Conservation (phyloP, 345 rosid species). For the Sisymbrium irio region DNA sequence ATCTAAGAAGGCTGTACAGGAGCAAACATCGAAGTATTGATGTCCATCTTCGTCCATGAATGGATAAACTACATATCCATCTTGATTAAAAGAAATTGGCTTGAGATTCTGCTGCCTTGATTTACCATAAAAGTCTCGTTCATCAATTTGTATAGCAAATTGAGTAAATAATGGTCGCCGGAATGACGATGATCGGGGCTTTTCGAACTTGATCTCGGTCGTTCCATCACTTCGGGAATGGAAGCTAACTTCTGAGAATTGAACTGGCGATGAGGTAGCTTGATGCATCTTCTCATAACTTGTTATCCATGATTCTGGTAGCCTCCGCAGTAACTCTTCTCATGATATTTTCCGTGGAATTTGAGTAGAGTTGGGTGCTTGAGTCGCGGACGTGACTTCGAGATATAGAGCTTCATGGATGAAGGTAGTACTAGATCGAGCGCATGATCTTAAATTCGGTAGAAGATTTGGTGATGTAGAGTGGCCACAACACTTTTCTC, state of each 20-base stretch:
- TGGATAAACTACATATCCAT: neutral
- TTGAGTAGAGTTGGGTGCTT: neutral
- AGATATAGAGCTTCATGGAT: neutral
- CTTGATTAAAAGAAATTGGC: neutral
- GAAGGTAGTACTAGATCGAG: neutral
- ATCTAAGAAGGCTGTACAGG: neutral
- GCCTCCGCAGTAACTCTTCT: neutral
- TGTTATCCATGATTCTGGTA: neutral
- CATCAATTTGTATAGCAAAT: neutral
- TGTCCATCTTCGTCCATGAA: neutral
- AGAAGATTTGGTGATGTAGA: neutral
- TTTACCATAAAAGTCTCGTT: neutral
- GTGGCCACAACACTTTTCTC: neutral
- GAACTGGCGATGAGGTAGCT: neutral
- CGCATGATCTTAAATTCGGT: neutral
- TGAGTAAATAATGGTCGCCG: neutral
- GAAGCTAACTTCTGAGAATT: neutral
- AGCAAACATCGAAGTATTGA: neutral
- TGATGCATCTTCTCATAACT: neutral
- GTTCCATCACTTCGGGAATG: neutral
- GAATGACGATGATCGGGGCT: neutral
- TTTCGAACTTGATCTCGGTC: neutral
- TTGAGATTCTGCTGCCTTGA: neutral
- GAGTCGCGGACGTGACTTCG: neutral
- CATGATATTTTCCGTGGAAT: neutral